phyloP scores from a whole-genome alignment of 805 yeast genomes.

The Wickerhamiella azyma region DNA sequence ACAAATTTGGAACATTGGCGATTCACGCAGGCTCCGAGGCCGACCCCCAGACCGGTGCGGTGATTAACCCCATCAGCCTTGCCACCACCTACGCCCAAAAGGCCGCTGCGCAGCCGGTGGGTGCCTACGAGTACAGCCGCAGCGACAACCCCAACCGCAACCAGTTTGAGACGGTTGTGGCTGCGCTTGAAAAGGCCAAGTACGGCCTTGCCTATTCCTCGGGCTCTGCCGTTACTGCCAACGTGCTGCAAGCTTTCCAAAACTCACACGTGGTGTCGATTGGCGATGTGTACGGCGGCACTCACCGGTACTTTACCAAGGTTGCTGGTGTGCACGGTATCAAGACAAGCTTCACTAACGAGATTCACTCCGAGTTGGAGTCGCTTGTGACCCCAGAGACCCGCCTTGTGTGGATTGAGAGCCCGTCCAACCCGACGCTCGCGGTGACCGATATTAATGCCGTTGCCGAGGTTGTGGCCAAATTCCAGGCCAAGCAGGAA shows the following conservation, averaged over 20 bases:
- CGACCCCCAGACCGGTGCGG: conserved; percentile 70
- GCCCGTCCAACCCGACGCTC: conserved; percentile 81
- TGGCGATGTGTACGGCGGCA: conserved; percentile 85
- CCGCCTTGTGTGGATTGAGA: conserved; percentile 71
- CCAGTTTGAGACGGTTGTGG: conserved; percentile 64
- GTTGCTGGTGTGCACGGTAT: conserved; percentile 75
- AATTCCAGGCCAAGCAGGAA: conserved; percentile 29
- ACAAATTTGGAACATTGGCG: conserved; percentile 59
- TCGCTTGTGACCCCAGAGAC: conserved; percentile 46
- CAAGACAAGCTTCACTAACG: conserved; percentile 49
- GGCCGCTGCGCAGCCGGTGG: conserved; percentile 64
- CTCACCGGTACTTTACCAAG: conserved; percentile 78
- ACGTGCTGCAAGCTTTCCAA: conserved; percentile 58
- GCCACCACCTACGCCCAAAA: conserved; percentile 77
- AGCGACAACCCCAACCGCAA: conserved; percentile 80
- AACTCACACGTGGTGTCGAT: conserved; percentile 62
- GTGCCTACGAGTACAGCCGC: conserved; percentile 71
- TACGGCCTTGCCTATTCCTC: conserved; percentile 58
- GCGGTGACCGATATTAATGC: conserved; percentile 59
- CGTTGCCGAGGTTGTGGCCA: conserved; percentile 42
- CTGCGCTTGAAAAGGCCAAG: conserved; percentile 63
- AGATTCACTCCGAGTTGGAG: conserved; percentile 47
- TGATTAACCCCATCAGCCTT: conserved; percentile 68
- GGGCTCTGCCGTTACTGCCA: conserved; percentile 78
- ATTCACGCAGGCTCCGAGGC: conserved; percentile 70